Evolutionary conservation across 768 basidiomycete species (phyloP).

Genomic region (Pisolithus sp.): DNA sequence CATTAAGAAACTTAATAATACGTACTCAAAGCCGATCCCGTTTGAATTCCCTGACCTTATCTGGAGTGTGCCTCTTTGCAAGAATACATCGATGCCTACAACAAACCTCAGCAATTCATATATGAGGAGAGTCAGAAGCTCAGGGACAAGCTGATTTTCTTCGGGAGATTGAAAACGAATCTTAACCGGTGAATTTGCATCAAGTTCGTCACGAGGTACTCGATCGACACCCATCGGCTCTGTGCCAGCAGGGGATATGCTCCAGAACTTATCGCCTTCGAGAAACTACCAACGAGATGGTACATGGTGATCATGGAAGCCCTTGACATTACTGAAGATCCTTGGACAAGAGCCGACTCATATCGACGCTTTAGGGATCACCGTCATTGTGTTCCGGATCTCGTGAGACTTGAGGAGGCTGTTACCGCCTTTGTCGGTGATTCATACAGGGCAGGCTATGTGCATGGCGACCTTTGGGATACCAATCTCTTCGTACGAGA

Average conservation of each 20-base stretch:
- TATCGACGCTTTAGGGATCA: not conserved
- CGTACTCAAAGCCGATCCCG: no score
- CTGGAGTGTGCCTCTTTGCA: no score
- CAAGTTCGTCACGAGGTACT: not conserved
- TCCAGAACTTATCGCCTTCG: not conserved
- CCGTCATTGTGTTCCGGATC: not conserved
- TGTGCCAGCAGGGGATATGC: slow-evolving; percentile 1
- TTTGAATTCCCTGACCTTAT: no score
- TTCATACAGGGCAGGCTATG: not conserved
- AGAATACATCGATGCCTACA: not conserved
- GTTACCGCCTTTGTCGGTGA: not conserved
- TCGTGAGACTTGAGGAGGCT: not conserved
- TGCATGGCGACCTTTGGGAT: slow-evolving; percentile 3
- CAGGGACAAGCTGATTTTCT: not conserved
- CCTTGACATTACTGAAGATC: not conserved
- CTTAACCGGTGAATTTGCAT: not conserved
- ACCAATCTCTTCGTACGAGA: slow-evolving; percentile 1
- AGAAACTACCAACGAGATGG: not conserved
- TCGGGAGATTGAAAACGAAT: not conserved
- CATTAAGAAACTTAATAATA: no score
- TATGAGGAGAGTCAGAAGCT: not conserved
- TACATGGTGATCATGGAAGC: slow-evolving; percentile 4
- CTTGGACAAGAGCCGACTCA: not conserved
- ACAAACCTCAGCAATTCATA: not conserved
- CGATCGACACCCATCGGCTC: not conserved